Percentiles rank a stretch among this genome's conserved stretches.
These are phyloP conservation scores for Scheffersomyces quercinus DNA, from an alignment of 1,139 yeast genomes.

Conservation along the genomic window DNA sequence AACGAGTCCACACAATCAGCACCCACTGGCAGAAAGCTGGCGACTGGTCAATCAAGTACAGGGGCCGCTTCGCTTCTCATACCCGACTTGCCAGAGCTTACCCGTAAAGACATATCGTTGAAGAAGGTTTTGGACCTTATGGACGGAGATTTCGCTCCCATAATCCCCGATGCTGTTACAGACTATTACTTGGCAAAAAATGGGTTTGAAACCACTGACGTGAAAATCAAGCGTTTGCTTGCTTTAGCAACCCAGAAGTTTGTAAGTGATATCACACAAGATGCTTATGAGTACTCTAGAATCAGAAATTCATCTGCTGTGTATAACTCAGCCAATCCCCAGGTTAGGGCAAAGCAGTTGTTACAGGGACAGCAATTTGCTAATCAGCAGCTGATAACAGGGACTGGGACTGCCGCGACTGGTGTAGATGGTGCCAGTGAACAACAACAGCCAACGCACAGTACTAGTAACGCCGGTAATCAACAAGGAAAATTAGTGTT, in stretches of 20 bases:
- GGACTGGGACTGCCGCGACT: slow-evolving; percentile 37
- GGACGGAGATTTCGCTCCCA: slow-evolving; percentile 90
- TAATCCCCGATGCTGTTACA: slow-evolving; percentile 97
- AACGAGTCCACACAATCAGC: no score
- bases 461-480: slow-evolving; percentile 50
- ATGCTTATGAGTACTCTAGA: slow-evolving; percentile 93
- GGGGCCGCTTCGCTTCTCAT: slow-evolving; percentile 14
- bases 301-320: slow-evolving; percentile 85
- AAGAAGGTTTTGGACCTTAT: slow-evolving; percentile 83
- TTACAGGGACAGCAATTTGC: slow-evolving; percentile 66
- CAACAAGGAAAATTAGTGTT: slow-evolving; percentile 76
- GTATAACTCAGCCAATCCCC: slow-evolving; percentile 82
- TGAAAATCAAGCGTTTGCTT: slow-evolving; percentile 76
- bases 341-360: slow-evolving; percentile 77
- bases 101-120: slow-evolving; percentile 83
- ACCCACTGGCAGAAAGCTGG: no score
- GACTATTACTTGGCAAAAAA: slow-evolving; percentile 88
- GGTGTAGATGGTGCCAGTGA: slow-evolving; percentile 39
- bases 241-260: slow-evolving; percentile 97
- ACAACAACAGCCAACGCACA: slow-evolving; percentile 32
- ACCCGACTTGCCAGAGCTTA: slow-evolving; percentile 67
- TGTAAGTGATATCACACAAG: slow-evolving; percentile 90
- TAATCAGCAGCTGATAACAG: slow-evolving; percentile 43
- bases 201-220: slow-evolving; percentile 83
- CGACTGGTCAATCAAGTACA: no score